Evolutionary conservation across 192 early-diverging fungal genomes (phyloP).

Genomic region (Coemansia sp.): DNA sequence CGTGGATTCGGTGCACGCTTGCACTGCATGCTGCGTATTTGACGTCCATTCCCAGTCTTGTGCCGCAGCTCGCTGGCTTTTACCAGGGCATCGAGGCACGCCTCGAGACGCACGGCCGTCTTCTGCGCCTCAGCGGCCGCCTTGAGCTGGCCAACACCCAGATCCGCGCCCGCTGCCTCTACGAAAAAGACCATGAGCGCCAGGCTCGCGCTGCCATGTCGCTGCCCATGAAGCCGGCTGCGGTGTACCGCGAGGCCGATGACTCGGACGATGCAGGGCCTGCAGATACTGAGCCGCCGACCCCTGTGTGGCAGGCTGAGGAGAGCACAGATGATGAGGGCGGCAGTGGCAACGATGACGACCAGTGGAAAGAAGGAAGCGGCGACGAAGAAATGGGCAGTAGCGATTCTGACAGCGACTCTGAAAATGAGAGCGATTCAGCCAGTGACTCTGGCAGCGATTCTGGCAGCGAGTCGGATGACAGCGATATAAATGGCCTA

Average conservation of each 20-base stretch:
- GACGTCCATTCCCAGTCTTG: conserved; percentile 35
- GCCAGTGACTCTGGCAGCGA: conserved; percentile 1
- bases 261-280: conserved; percentile 6
- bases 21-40: conserved; percentile 44
- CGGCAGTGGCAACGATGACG: conserved; percentile 7
- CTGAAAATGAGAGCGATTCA: not conserved
- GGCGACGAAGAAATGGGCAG: conserved; percentile 12
- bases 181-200: conserved; percentile 18
- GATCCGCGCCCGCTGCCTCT: conserved; percentile 31
- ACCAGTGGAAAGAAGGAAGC: conserved; percentile 29
- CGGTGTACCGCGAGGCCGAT: conserved; percentile 33
- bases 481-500: not conserved
- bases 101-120: conserved; percentile 28
- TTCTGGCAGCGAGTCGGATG: not conserved
- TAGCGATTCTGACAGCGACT: not conserved
- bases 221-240: conserved; percentile 31
- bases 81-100: conserved; percentile 41
- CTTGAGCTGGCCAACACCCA: conserved; percentile 44
- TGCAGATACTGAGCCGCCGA: conserved; percentile 19
- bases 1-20: conserved; percentile 41
- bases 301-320: conserved; percentile 49
- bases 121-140: conserved; percentile 41
- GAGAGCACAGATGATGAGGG: conserved; percentile 39
- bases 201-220: conserved; percentile 16
- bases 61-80: conserved; percentile 44